A percentile compares a stretch with the other conserved stretches of the same genome.
phyloP scores from a whole-genome alignment of 805 yeast genomes.

The Spencermartinsiella europaea region DNA sequence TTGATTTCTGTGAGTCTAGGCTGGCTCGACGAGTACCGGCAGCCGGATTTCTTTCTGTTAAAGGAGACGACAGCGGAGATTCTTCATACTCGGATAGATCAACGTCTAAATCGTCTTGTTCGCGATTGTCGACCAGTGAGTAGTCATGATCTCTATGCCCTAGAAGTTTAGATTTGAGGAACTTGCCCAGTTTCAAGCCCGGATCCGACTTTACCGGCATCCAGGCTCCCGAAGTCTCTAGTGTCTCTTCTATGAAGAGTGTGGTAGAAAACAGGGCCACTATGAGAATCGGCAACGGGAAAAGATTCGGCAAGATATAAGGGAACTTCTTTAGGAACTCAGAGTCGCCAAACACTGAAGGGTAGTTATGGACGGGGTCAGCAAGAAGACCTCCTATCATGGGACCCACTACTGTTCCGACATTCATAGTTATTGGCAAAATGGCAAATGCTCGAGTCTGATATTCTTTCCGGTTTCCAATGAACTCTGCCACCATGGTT shows the following conservation, averaged over 20 bases:
- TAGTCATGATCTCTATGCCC: background rate
- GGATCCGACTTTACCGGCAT: conserved; percentile 17
- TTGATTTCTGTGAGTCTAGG: background rate
- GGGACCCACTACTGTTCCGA: conserved; percentile 58
- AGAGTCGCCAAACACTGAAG: conserved; percentile 24
- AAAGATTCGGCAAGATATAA: conserved; percentile 48
- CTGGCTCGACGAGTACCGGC: background rate
- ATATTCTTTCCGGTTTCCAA: conserved; percentile 50
- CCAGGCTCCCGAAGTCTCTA: conserved; percentile 11
- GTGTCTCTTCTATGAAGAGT: conserved; percentile 24
- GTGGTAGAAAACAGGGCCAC: conserved; percentile 17
- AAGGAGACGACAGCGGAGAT: background rate
- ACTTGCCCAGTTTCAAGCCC: conserved; percentile 19
- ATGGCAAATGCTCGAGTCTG: conserved; percentile 60
- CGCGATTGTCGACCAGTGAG: background rate
- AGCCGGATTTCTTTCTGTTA: background rate
- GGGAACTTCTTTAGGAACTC: conserved; percentile 36
- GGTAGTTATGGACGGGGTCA: conserved; percentile 35
- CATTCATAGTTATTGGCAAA: conserved; percentile 53
- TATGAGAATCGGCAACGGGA: conserved; percentile 38
- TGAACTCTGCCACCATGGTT: conserved; percentile 53
- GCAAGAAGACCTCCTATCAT: conserved; percentile 51
- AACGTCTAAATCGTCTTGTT: conserved; percentile 8
- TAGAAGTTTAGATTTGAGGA: conserved; percentile 7
- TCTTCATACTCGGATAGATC: conserved; percentile 8